Base-by-base conservation (phyloP, 2,329 filamentous ascomycete genomes). In the Fusarium tanahbumbuense region DNA sequence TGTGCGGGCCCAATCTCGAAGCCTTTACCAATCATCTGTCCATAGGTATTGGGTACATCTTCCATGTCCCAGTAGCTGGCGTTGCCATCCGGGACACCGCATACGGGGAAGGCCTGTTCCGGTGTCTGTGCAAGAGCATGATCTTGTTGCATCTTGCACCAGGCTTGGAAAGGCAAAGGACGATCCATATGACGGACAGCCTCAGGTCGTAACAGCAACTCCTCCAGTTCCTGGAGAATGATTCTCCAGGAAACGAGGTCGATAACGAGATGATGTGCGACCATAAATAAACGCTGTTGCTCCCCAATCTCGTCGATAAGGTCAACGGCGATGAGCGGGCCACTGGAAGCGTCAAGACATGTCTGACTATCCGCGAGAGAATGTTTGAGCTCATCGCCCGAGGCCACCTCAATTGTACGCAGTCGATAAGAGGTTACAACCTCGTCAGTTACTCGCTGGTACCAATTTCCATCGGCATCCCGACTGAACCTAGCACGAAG, bases 161-260 rank as follows among this genome's bases (percentile, higher is more conserved):
- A 84, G 27, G 71, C 75, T 42, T 81, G 79, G 66, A 83, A 84
- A 1, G 76, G 64, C 56, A 64, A 47, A 2, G 50, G 69, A 6
- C 67, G 73, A 11, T 73, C 70, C 15, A 30, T 67, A 53, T 45
- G 41, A 12, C 16, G 63, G 32, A 37, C 18, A 46, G 6, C 15
- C 4, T 59, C 56, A 70, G 73, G 41, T 1, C 22, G 57, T 2
- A 64, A n/a, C 1, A 84, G 68, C 5, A 81, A 56, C 12, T 80
- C 79, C 54, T 85, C 82, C 0, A 73, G n/a, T 7, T 73, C 71
- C 12, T 73, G 64, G 0, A 73, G 75, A 2, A 85, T 73, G 7
- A 84, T 75, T 30, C 82, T 76, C 83, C 83, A 85, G 0, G 83
- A 83, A 1, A 85, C 83, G 3, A 85, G 74, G 48, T 85, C 83